Evolutionary conservation across 345 rosid species (phyloP).

Genomic region (Linum usitatissimum): DNA sequence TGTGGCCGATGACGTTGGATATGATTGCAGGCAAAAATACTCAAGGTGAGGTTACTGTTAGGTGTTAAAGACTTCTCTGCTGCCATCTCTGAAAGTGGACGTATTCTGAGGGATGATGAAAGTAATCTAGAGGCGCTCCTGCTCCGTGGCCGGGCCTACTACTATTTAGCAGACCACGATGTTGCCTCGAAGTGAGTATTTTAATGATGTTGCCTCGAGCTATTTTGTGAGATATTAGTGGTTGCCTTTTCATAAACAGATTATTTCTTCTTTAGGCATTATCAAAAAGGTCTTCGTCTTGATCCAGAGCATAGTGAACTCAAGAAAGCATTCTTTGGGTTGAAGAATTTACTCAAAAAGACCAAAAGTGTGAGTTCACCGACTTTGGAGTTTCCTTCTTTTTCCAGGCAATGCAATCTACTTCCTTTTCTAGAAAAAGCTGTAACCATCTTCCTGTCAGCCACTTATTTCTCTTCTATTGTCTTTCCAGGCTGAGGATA

Average conservation of each 20-base stretch:
- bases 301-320: constrained; percentile 94
- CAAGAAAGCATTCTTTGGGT: constrained; percentile 91
- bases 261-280: constrained; percentile 56
- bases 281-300: constrained; percentile 87
- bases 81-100: constrained; percentile 75
- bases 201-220: neutral
- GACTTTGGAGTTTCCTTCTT: constrained; percentile 6
- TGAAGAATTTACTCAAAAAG: constrained; percentile 90
- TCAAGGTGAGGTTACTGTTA: constrained; percentile 61
- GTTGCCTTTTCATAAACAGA: constrained; percentile 1
- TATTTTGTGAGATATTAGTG: neutral
- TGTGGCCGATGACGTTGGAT: constrained; percentile 9
- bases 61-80: constrained; percentile 69
- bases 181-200: constrained; percentile 69
- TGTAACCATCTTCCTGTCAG: neutral
- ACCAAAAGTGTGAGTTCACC: constrained; percentile 68
- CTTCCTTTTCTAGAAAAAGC: too few species aligned
- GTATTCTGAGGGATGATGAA: constrained; percentile 82
- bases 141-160: constrained; percentile 95
- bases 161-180: constrained; percentile 96
- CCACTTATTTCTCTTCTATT: neutral
- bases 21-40: constrained; percentile 63
- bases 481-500: constrained; percentile 78
- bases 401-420: neutral
- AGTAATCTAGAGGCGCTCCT: constrained; percentile 75